Conservation (phyloP, 352 stramenopile genomes). For the Globisporangium ultimum region DNA sequence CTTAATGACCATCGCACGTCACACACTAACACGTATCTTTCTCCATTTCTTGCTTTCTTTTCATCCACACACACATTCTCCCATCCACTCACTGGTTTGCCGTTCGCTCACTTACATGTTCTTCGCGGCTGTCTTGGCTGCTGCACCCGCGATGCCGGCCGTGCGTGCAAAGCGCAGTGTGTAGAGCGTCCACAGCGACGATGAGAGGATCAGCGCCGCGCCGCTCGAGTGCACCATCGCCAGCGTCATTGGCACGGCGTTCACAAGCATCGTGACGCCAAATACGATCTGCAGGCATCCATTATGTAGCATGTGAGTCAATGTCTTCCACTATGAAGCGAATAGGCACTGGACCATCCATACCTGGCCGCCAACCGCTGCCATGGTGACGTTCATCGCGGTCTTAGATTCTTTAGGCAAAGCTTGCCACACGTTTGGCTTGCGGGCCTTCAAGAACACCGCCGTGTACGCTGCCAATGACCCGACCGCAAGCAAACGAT, state of each 20-base stretch:
- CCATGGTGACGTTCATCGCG: conserved; percentile 51
- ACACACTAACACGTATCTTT: conserved; percentile 2
- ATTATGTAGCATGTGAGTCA: too few relatives aligned
- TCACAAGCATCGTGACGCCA: conserved; percentile 93
- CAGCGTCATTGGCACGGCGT: conserved; percentile 92
- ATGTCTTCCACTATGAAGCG: too few relatives aligned
- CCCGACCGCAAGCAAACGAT: conserved; percentile 90
- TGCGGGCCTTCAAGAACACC: conserved; percentile 54
- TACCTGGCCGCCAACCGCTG: conserved; percentile 51
- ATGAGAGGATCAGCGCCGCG: conserved; percentile 46
- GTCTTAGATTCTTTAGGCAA: conserved; percentile 58
- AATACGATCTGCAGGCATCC: conserved; percentile 89
- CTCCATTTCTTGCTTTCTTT: too few relatives aligned
- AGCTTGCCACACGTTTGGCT: conserved; percentile 58
- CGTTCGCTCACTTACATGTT: conserved; percentile 3
- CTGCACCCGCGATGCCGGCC: conserved; percentile 20
- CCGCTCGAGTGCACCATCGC: conserved; percentile 91
- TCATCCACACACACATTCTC: too few relatives aligned
- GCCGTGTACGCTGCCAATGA: conserved; percentile 66
- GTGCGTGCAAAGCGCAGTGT: conserved; percentile 60
- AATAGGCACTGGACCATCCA: too few relatives aligned
- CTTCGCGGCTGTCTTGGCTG: conserved; percentile 17
- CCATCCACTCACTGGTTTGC: too few relatives aligned
- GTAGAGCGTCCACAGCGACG: conserved; percentile 66
- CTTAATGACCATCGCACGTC: conserved; percentile 2